phyloP scores from a whole-genome alignment of 768 basidiomycete genomes.

The Russula brevipes region DNA sequence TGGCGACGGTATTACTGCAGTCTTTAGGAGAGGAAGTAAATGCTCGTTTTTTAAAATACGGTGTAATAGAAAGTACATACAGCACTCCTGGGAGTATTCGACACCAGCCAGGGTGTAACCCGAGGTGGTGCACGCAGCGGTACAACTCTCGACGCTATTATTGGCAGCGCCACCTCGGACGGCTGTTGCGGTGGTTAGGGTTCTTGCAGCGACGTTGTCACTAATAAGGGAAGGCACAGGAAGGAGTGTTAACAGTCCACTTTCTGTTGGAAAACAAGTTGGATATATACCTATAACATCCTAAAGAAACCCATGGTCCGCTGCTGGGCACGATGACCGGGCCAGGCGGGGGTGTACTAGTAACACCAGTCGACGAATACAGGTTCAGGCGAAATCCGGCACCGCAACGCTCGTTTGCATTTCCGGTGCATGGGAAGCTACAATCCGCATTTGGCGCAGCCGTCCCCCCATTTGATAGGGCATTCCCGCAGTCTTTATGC shows the following conservation, averaged over 20 bases:
- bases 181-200: constrained; percentile 31
- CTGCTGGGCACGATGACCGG: constrained; percentile 50
- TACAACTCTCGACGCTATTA: constrained; percentile 54
- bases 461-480: constrained; percentile 43
- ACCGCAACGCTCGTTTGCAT: constrained; percentile 55
- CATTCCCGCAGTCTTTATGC: constrained; percentile 57
- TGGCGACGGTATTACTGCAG: constrained; percentile 45
- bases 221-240: constrained; percentile 24
- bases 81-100: constrained; percentile 49
- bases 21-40: constrained; percentile 31
- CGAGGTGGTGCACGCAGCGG: constrained; percentile 53
- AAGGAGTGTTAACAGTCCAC: constrained; percentile 5
- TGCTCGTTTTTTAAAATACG: not conserved
- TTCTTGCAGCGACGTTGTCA: constrained; percentile 34
- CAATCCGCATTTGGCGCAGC: constrained; percentile 50
- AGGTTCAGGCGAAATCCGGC: constrained; percentile 54
- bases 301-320: constrained; percentile 63
- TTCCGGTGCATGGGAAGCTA: constrained; percentile 56
- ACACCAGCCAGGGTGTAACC: constrained; percentile 40
- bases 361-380: constrained; percentile 51
- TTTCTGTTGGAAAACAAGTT: not conserved
- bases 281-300: constrained; percentile 60
- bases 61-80: constrained; percentile 30
- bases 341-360: constrained; percentile 43
- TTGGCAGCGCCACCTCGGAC: constrained; percentile 37